Percentiles rank a stretch among this genome's conserved stretches.
Evolutionary conservation across 495 filamentous ascomycete genomes (phyloP).

Genomic region (Chaetomidium leptoderma): DNA sequence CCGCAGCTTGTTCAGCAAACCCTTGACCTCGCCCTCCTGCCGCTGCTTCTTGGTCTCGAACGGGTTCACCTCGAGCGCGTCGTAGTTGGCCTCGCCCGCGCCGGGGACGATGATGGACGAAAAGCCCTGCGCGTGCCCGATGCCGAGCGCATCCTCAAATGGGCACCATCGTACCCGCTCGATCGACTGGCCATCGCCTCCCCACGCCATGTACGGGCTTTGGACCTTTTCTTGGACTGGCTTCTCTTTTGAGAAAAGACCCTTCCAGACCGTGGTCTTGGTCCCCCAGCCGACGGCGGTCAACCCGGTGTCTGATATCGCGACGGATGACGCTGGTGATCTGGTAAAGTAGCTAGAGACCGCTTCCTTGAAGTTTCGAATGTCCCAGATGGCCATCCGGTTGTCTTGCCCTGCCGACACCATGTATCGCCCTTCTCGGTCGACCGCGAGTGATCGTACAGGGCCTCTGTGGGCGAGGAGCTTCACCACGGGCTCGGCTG

Average conservation of each 20-base stretch:
- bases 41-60: constrained; percentile 92
- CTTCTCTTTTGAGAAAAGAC: constrained; percentile 66
- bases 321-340: constrained; percentile 74
- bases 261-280: constrained; percentile 81
- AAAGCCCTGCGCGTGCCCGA: constrained; percentile 82
- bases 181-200: constrained; percentile 75
- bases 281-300: constrained; percentile 92
- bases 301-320: constrained; percentile 82
- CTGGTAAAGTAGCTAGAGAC: constrained; percentile 86
- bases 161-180: constrained; percentile 88
- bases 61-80: constrained; percentile 90
- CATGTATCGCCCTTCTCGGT: constrained; percentile 92
- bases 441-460: constrained; percentile 80
- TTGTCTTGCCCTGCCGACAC: constrained; percentile 85
- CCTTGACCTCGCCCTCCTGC: constrained; percentile 86
- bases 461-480: constrained; percentile 91
- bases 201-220: constrained; percentile 90
- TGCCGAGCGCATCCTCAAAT: constrained; percentile 85
- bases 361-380: constrained; percentile 80
- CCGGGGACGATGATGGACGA: constrained; percentile 85
- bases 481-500: constrained; percentile 79
- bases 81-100: constrained; percentile 93
- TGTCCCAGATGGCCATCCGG: constrained; percentile 94
- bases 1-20: constrained; percentile 85
- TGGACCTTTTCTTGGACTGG: constrained; percentile 71